Percentiles rank a stretch among this genome's conserved stretches.
These are phyloP conservation scores for Craterostigma plantagineum DNA, from an alignment of 257 asterid species.

Conservation along the genomic window DNA sequence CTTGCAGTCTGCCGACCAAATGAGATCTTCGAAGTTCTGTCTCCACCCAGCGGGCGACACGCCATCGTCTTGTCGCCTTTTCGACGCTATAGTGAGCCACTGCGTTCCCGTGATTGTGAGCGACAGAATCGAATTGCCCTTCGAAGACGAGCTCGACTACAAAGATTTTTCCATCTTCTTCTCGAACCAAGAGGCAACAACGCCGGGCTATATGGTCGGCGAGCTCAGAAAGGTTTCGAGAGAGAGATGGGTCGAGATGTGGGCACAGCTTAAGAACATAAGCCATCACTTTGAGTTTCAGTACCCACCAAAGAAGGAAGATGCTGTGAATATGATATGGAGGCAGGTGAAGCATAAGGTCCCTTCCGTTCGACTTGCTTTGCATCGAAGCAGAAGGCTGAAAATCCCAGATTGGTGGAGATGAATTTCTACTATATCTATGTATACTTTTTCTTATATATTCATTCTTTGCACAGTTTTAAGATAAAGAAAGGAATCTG, in stretches of 20 bases:
- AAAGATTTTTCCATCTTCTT: conserved; percentile 70
- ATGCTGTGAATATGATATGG: conserved; percentile 87
- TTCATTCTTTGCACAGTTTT: no score
- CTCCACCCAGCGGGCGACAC: conserved; percentile 94
- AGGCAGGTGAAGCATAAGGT: conserved; percentile 68
- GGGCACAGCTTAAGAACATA: conserved; percentile 43
- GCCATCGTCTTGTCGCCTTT: conserved; percentile 94
- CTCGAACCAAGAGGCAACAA: conserved; percentile 45
- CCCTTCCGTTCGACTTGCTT: conserved; percentile 46
- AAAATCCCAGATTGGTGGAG: conserved; percentile 94
- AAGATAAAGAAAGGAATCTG: no score
- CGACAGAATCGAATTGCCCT: conserved; percentile 80
- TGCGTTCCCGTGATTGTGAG: conserved; percentile 89
- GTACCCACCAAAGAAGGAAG: conserved; percentile 61
- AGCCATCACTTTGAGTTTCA: conserved; percentile 74
- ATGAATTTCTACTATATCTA: conserved; percentile 13
- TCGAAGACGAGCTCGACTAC: conserved; percentile 77
- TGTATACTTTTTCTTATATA: no score
- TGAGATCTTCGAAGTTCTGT: conserved; percentile 84
- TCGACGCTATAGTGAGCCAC: conserved; percentile 88
- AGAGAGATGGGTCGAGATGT: conserved; percentile 59
- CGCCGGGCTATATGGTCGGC: conserved; percentile 41
- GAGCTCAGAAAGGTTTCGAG: conserved; percentile 39
- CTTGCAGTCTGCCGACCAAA: conserved; percentile 76
- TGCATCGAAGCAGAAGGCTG: conserved; percentile 58